Base-by-base conservation (phyloP, 2,329 filamentous ascomycete genomes). In the Alternaria novae-zelandiae region DNA sequence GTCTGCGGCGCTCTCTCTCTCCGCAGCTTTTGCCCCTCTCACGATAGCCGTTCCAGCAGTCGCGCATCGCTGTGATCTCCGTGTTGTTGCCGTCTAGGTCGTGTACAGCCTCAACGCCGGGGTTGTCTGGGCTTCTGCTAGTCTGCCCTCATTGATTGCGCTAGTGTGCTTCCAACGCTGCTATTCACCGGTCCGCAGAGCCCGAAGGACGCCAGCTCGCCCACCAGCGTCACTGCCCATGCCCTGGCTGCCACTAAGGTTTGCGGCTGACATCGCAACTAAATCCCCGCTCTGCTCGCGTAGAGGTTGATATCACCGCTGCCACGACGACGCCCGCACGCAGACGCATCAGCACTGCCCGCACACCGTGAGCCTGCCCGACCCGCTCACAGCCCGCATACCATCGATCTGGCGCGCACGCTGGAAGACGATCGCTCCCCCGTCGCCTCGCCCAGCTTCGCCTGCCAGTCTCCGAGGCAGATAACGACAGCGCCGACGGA, bases 401-500 rank as follows among this genome's bases (percentile, higher is more conserved):
- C 70, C 74, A 77, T 73, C 77, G 74, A 73, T 76, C 77, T 81
- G 79, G 79, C 78, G 79, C 78, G 71, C 73, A 76, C 73, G 70
- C 76, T 71, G 71, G 65, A 73, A 67, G 61, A 65, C 70, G 69
- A 76, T 67, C 68, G 70, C 67, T 74, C 76, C 69, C 71, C 70
- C 73, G 75, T 76, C 76, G 73, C 73, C 71, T 69, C 65, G 68
- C 66, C 70, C 69, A 71, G 72, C 65, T 63, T 67, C 68, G 63
- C 69, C 72, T 72, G 71, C 65, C 70, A 71, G 70, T 68, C 71
- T 68, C 69, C 72, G 58, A 73, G 73, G 70, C 72, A 74, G 70
- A 77, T 75, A 68, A 74, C 74, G 63, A 77, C 78, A 67, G 75
- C 78, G 65, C 79, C 80, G 70, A 80, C 80, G 74, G 78, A 83